These are phyloP conservation scores for Cerioporus squamosus DNA, from an alignment of 1,284 basidiomycete species.

Conservation along the genomic window DNA sequence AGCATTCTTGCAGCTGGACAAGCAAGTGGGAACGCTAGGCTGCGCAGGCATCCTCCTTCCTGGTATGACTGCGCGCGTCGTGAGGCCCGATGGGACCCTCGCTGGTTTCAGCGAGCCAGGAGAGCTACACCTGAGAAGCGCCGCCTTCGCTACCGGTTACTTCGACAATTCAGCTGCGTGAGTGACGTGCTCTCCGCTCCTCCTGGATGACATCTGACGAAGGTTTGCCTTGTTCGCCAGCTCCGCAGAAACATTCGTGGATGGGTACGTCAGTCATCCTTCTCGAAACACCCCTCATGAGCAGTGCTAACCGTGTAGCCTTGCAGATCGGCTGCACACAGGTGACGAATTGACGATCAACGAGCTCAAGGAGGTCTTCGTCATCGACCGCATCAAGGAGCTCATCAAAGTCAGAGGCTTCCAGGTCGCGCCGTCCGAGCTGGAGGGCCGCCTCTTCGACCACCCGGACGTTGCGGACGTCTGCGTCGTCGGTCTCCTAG, in stretches of 20 bases:
- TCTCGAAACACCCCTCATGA: no score
- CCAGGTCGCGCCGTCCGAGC: slow-evolving; percentile 44
- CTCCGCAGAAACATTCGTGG: no score
- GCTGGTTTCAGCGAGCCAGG: slow-evolving; percentile 52
- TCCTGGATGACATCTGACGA: no score
- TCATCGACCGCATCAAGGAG: slow-evolving; percentile 51
- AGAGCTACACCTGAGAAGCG: slow-evolving; percentile 61
- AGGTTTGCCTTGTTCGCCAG: no score
- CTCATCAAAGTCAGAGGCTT: slow-evolving; percentile 15
- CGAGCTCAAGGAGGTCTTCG: slow-evolving; percentile 44
- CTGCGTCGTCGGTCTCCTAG: slow-evolving; percentile 75
- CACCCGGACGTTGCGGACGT: slow-evolving; percentile 72
- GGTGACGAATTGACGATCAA: slow-evolving; percentile 49
- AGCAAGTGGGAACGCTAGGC: slow-evolving; percentile 33
- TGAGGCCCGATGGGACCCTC: slow-evolving; percentile 43
- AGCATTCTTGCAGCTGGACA: slow-evolving; percentile 30
- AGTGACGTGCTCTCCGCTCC: no score
- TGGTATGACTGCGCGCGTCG: slow-evolving; percentile 42
- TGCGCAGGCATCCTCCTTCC: slow-evolving; percentile 44
- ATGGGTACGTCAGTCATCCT: no score
- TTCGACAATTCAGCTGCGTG: no score
- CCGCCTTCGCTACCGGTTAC: no score
- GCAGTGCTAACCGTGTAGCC: no score
- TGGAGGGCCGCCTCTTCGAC: slow-evolving; percentile 67
- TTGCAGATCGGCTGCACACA: slow-evolving; percentile 47